phyloP scores from a whole-genome alignment of 2,329 filamentous ascomycete genomes.

The Grosmannia serpens region DNA sequence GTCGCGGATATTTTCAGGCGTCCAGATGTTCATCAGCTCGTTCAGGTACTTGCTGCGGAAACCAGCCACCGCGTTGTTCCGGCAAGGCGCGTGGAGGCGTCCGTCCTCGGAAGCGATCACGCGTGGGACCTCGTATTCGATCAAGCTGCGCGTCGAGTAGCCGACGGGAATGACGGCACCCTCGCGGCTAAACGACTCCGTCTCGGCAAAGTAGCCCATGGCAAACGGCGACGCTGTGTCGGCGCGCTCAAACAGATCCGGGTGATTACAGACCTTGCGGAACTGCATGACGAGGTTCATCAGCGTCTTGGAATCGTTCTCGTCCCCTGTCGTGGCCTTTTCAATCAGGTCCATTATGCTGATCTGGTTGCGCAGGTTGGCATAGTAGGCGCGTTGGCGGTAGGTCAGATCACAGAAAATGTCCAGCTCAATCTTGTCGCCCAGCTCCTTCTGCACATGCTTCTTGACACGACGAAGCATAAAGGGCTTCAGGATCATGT shows the following conservation, averaged over 20 bases:
- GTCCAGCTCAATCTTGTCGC: conserved; percentile 96
- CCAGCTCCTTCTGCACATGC: conserved; percentile 96
- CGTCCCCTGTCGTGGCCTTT: conserved; percentile 87
- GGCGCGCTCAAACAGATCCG: conserved; percentile 89
- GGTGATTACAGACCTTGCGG: conserved; percentile 97
- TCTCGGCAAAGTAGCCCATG: conserved; percentile 82
- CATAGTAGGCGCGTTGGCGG: conserved; percentile 86
- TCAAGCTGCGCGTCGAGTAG: conserved; percentile 78
- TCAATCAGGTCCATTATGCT: conserved; percentile 98
- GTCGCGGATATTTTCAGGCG: conserved; percentile 61
- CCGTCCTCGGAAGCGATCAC: conserved; percentile 75
- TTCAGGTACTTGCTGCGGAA: conserved; percentile 68
- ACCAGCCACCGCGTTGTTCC: conserved; percentile 63
- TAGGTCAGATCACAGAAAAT: conserved; percentile 96
- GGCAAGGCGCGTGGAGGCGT: conserved; percentile 60
- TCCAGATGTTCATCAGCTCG: conserved; percentile 85
- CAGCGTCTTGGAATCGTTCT: conserved; percentile 85
- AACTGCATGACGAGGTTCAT: conserved; percentile 99
- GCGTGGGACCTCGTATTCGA: conserved; percentile 73
- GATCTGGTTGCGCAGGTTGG: conserved; percentile 88
- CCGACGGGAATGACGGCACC: conserved; percentile 66
- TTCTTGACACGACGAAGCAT: conserved; percentile 99
- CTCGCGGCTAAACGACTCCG: conserved; percentile 87
- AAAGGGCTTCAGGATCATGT: conserved; percentile 99
- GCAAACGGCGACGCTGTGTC: conserved; percentile 82